Evolutionary conservation across 108 stramenopile species (phyloP).

Genomic region (Ochromonas danica): DNA sequence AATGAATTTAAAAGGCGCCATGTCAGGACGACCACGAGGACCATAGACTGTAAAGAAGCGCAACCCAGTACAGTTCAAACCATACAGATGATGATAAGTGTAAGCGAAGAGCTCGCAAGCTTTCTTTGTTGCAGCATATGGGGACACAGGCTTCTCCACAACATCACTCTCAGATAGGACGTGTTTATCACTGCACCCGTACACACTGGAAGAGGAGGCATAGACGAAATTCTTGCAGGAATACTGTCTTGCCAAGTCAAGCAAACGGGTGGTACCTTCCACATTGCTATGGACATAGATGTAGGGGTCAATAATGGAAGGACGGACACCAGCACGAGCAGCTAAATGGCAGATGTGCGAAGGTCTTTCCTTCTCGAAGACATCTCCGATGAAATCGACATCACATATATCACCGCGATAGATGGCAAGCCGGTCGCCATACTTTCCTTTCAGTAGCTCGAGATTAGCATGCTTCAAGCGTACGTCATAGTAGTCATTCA

Average conservation of each 20-base stretch:
- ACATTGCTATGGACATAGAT: constrained; percentile 88
- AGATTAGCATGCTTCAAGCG: constrained; percentile 82
- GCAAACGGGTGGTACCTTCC: constrained; percentile 73
- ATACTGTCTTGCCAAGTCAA: constrained; percentile 70
- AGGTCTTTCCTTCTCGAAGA: constrained; percentile 73
- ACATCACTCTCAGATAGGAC: constrained; percentile 80
- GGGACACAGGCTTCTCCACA: constrained; percentile 85
- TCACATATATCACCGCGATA: constrained; percentile 87
- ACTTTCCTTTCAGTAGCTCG: constrained; percentile 52
- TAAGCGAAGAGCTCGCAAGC: constrained; percentile 89
- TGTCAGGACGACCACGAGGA: constrained; percentile 88
- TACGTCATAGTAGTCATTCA: constrained; percentile 97
- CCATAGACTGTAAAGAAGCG: constrained; percentile 98
- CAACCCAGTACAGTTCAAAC: constrained; percentile 77
- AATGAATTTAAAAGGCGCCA: constrained; percentile 97
- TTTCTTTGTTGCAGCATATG: constrained; percentile 93
- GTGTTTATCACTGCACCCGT: constrained; percentile 77
- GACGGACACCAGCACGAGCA: constrained; percentile 87
- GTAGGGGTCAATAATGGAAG: constrained; percentile 83
- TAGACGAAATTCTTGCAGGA: constrained; percentile 77
- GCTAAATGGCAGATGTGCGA: constrained; percentile 83
- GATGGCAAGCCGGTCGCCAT: constrained; percentile 41
- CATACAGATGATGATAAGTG: constrained; percentile 93
- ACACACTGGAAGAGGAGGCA: constrained; percentile 80
- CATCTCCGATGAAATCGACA: constrained; percentile 67